Conservation (phyloP, 768 basidiomycete species). For the Mycena leptocephala region DNA sequence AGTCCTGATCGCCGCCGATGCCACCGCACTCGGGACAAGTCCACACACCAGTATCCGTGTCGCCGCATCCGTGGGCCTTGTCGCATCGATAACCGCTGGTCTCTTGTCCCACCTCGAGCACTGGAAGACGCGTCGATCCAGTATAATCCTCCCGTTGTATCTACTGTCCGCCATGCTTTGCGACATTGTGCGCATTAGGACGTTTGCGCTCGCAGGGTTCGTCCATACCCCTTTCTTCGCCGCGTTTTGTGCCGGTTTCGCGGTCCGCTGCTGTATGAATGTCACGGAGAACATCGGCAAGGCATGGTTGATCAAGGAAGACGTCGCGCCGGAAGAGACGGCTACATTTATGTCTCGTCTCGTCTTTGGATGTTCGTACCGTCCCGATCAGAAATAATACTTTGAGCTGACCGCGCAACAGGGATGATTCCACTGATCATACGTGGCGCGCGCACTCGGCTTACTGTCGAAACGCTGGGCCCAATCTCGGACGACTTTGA, state of each 20-base stretch:
- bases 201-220: slow-evolving; percentile 1
- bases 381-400: not conserved
- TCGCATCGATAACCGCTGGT: not conserved
- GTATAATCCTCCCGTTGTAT: slow-evolving; percentile 1
- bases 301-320: slow-evolving; percentile 14
- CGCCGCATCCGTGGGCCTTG: slow-evolving; percentile 1
- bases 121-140: slow-evolving; percentile 13
- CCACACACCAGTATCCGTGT: slow-evolving; percentile 11
- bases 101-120: slow-evolving; percentile 12
- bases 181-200: slow-evolving; percentile 4
- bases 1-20: slow-evolving; percentile 5
- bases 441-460: slow-evolving; percentile 6
- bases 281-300: slow-evolving; percentile 18
- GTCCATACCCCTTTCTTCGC: not conserved
- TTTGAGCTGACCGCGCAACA: not conserved
- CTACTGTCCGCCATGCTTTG: slow-evolving; percentile 2
- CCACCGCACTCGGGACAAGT: slow-evolving; percentile 1
- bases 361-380: slow-evolving; percentile 11
- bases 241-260: slow-evolving; percentile 3
- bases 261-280: slow-evolving; percentile 4
- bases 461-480: slow-evolving; percentile 1
- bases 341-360: not conserved
- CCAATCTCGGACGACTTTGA: slow-evolving; percentile 24
- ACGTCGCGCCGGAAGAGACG: slow-evolving; percentile 4
- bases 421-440: slow-evolving; percentile 14